phyloP scores from a whole-genome alignment of 495 filamentous ascomycete genomes.

The Podospora pseudopauciseta region DNA sequence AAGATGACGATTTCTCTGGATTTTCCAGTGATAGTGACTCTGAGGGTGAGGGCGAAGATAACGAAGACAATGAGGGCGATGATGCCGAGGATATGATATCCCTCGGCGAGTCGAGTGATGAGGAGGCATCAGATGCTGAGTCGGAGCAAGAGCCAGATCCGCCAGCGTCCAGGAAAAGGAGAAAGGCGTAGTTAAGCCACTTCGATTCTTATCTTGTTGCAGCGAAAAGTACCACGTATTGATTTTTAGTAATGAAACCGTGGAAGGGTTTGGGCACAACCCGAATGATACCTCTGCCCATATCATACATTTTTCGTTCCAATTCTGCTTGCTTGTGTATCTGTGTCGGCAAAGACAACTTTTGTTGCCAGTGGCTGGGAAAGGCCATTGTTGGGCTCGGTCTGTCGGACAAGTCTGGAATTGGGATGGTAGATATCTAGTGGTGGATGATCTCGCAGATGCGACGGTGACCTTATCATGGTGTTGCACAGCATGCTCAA shows the following conservation, averaged over 20 bases:
- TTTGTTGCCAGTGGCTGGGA: neutral
- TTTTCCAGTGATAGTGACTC: constrained; percentile 50
- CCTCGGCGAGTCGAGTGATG: constrained; percentile 50
- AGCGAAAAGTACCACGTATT: neutral
- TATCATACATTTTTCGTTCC: neutral
- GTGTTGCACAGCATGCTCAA: neutral
- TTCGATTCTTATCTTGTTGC: neutral
- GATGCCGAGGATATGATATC: constrained; percentile 51
- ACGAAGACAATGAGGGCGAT: constrained; percentile 29
- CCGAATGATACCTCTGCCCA: constrained; percentile 13
- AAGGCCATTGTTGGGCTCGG: neutral
- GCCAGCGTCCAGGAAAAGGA: constrained; percentile 26
- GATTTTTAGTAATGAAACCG: constrained; percentile 1
- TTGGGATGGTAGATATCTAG: neutral
- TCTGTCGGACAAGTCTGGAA: neutral
- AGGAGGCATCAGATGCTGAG: constrained; percentile 38
- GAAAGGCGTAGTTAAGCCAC: constrained; percentile 21
- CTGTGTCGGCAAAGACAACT: neutral
- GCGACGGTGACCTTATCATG: neutral
- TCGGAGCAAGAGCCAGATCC: constrained; percentile 26
- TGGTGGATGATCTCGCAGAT: neutral
- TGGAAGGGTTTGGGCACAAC: constrained; percentile 12
- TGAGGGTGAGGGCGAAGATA: constrained; percentile 38
- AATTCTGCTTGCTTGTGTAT: neutral
- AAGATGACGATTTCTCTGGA: constrained; percentile 45